phyloP scores from a whole-genome alignment of 2,329 filamentous ascomycete species.

The Acarospora socialis region DNA sequence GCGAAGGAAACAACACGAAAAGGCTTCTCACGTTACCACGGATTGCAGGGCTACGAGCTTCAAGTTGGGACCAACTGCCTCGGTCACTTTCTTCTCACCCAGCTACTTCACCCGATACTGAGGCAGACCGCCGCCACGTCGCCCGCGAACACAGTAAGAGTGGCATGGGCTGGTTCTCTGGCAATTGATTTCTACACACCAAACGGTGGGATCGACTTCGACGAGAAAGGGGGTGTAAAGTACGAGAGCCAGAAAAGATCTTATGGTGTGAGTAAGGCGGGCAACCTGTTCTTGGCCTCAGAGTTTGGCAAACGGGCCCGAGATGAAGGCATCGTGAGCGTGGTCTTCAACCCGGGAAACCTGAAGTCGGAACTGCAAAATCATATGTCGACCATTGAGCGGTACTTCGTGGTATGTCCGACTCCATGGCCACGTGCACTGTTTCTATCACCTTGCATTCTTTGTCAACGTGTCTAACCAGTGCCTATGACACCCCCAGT shows the following conservation, averaged over 20 bases:
- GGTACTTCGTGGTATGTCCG: too few relatives aligned
- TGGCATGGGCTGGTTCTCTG: conserved; percentile 22
- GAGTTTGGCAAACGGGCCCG: conserved; percentile 11
- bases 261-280: conserved; percentile 15
- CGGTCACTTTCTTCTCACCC: conserved; percentile 26
- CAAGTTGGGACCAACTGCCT: conserved; percentile 26
- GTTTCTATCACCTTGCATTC: too few relatives aligned
- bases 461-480: too few relatives aligned
- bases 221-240: conserved; percentile 13
- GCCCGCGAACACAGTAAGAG: conserved; percentile 17
- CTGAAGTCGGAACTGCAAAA: conserved; percentile 5
- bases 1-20: too few relatives aligned
- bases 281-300: conserved; percentile 13
- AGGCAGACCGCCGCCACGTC: conserved; percentile 17
- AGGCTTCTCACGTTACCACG: too few relatives aligned
- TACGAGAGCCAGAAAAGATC: conserved; percentile 11
- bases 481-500: too few relatives aligned
- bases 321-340: conserved; percentile 13
- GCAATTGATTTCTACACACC: conserved; percentile 15
- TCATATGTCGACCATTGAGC: too few relatives aligned
- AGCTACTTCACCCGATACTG: conserved; percentile 23
- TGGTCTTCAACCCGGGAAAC: conserved; percentile 8
- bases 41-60: conserved; percentile 25
- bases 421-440: too few relatives aligned
- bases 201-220: conserved; percentile 12